A percentile compares a stretch with the other conserved stretches of the same genome.
phyloP scores from a whole-genome alignment of 495 filamentous ascomycete genomes.

The Chaetomium tenue region DNA sequence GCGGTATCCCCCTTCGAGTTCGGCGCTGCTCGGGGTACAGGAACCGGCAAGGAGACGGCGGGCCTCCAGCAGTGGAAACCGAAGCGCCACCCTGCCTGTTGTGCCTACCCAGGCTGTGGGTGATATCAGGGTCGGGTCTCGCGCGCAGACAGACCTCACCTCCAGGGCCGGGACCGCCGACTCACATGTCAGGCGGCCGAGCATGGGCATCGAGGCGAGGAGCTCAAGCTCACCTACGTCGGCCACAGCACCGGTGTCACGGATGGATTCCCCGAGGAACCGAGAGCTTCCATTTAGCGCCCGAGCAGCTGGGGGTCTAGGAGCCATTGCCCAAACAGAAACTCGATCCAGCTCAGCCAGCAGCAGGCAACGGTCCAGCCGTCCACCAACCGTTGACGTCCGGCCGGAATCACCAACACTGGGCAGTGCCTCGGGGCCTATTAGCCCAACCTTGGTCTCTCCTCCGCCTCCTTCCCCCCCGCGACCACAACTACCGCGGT shows the following conservation, averaged over 20 bases:
- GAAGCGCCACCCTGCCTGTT: slow-evolving; percentile 47
- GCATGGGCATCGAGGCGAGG: slow-evolving; percentile 45
- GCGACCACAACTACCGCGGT: slow-evolving; percentile 47
- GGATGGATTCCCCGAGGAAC: slow-evolving; percentile 18
- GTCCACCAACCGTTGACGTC: slow-evolving; percentile 23
- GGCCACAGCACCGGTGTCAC: slow-evolving; percentile 16
- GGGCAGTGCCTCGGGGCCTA: slow-evolving; percentile 20
- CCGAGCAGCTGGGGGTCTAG: slow-evolving; percentile 26
- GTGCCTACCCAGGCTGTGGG: slow-evolving; percentile 39
- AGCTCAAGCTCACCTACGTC: slow-evolving; percentile 40
- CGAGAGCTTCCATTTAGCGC: slow-evolving; percentile 29
- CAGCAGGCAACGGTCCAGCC: slow-evolving; percentile 10
- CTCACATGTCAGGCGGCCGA: slow-evolving; percentile 38
- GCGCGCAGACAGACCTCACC: slow-evolving; percentile 62
- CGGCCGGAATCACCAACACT: slow-evolving; percentile 19
- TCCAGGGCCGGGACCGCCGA: slow-evolving; percentile 45
- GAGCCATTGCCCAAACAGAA: slow-evolving; percentile 11
- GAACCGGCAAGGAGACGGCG: slow-evolving; percentile 44
- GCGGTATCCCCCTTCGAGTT: slow-evolving; percentile 47
- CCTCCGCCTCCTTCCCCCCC: slow-evolving; percentile 29
- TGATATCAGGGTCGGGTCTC: slow-evolving; percentile 40
- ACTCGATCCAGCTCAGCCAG: slow-evolving; percentile 1
- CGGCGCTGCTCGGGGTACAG: slow-evolving; percentile 47
- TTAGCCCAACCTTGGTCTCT: slow-evolving; percentile 24
- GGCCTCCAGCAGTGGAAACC: slow-evolving; percentile 41